Conservation (phyloP, 179 eudicot genomes). For the Camellia oleifera region DNA sequence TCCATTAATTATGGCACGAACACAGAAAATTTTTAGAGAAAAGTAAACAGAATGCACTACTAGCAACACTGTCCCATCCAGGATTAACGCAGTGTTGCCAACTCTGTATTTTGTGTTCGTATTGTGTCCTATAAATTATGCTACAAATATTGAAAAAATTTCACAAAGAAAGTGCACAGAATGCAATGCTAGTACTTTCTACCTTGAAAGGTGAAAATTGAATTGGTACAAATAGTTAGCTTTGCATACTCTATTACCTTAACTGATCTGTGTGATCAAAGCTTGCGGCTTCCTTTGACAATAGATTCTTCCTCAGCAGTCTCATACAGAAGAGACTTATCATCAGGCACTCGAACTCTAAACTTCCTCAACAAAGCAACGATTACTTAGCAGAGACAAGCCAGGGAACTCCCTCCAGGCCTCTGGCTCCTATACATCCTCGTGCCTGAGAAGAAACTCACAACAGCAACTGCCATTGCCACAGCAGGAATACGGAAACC, state of each 20-base stretch:
- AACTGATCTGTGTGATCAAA: slow-evolving; percentile 52
- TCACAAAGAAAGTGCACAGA: no score
- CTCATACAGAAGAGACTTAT: slow-evolving; percentile 44
- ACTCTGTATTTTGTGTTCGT: no score
- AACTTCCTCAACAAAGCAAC: slow-evolving; percentile 48
- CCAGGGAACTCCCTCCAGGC: slow-evolving; percentile 68
- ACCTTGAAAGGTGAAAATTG: neutral
- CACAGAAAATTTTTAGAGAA: no score
- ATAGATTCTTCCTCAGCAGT: slow-evolving; percentile 37
- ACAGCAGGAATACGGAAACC: slow-evolving; percentile 75
- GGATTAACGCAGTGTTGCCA: no score
- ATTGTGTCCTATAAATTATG: no score
- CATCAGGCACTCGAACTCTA: slow-evolving; percentile 37
- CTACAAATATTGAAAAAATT: no score
- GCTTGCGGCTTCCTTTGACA: slow-evolving; percentile 64
- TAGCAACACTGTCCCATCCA: no score
- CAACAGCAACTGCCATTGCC: slow-evolving; percentile 63
- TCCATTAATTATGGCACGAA: no score
- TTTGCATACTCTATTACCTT: slow-evolving; percentile 27
- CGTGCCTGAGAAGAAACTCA: slow-evolving; percentile 58
- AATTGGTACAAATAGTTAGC: neutral
- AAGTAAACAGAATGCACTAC: no score
- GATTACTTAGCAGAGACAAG: slow-evolving; percentile 52
- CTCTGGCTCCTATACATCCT: slow-evolving; percentile 47
- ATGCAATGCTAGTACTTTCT: no score